Evolutionary conservation across 371 early-diverging fungal genomes (phyloP), one percentile per base, ranked within the genome.

Genomic region (Dichotomocladium elegans): DNA sequence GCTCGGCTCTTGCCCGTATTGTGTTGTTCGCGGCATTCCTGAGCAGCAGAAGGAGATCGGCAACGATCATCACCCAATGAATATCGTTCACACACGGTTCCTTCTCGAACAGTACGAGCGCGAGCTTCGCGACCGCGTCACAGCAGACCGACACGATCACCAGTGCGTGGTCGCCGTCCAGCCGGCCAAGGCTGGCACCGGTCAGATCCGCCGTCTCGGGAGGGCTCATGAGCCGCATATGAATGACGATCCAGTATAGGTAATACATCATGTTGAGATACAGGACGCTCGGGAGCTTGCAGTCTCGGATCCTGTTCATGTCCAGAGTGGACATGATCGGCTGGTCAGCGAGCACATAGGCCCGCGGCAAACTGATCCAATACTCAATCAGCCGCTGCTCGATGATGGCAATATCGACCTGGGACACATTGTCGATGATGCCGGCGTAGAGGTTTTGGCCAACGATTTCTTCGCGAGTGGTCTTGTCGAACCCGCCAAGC

Each of bases 101-200:
- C 5, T 62, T 58, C 24, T 48, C 44, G 24, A 47, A 57, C 7
- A 74, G 43, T 0, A 58, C 60, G 21, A 61, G 55, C n/a, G 56
- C 61, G 0, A 70, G 52, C 21, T 68, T 65, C 9, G 68, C 45
- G 10, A 70, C 45, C 11, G 74, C 68, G 28, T 74, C 74, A n/a
- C 63, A 61, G 24, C 60, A 59, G 24, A 74, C 58, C 5, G 74
- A 70, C 0, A 74, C 71, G 26, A 68, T 63, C 29, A 68, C 22
- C 2, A 70, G 17, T 3, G 74, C 68, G 9, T 68, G 64, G 11
- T 70, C 66, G 4, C 62, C 60, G 29, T 74, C 68, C 44, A 63
- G 44, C 5, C 61, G 41, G 5, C 58, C 60, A 42, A 68, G 44
- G 10, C 47, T 60, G 1, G 59, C 66, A 17, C 60, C 54, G 11